phyloP scores from a whole-genome alignment of 345 rosid species.

The Hibiscus tridactylites region DNA sequence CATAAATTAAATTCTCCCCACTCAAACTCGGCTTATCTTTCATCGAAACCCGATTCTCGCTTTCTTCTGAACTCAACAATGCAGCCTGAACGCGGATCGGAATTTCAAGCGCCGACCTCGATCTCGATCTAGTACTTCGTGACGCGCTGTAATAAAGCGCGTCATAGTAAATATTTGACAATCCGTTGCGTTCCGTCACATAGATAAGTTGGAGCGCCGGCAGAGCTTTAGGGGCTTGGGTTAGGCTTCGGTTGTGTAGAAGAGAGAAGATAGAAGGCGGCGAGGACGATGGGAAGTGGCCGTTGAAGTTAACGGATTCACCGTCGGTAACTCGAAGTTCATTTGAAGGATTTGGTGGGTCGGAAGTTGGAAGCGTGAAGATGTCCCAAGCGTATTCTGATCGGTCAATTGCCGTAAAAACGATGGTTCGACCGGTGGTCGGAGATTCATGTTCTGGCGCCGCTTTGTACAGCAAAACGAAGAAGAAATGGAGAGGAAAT shows the following conservation, averaged over 20 bases:
- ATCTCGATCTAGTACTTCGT: constrained; percentile 15
- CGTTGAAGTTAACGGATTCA: constrained; percentile 68
- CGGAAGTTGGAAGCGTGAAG: constrained; percentile 40
- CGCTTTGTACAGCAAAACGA: not conserved
- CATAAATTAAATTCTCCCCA: constrained; percentile 49
- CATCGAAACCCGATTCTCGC: constrained; percentile 40
- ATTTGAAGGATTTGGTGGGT: constrained; percentile 19
- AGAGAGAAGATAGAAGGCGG: constrained; percentile 35
- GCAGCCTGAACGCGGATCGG: constrained; percentile 42
- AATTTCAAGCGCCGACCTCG: constrained; percentile 30
- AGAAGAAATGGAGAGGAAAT: not conserved
- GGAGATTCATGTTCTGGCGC: constrained; percentile 11
- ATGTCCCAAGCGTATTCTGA: constrained; percentile 63
- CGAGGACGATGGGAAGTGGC: constrained; percentile 55
- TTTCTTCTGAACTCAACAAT: constrained; percentile 24
- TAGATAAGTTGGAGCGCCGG: constrained; percentile 47
- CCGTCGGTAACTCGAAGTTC: constrained; percentile 75
- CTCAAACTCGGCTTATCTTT: constrained; percentile 62
- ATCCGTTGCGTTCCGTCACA: constrained; percentile 67
- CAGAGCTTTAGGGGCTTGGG: constrained; percentile 13
- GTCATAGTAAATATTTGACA: constrained; percentile 55
- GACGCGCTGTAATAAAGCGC: constrained; percentile 17
- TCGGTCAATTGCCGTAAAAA: constrained; percentile 64
- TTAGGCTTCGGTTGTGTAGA: constrained; percentile 18
- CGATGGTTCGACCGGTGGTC: constrained; percentile 30